Evolutionary conservation across 306 rosid species (phyloP).

Genomic region (Quercus bicolor): DNA sequence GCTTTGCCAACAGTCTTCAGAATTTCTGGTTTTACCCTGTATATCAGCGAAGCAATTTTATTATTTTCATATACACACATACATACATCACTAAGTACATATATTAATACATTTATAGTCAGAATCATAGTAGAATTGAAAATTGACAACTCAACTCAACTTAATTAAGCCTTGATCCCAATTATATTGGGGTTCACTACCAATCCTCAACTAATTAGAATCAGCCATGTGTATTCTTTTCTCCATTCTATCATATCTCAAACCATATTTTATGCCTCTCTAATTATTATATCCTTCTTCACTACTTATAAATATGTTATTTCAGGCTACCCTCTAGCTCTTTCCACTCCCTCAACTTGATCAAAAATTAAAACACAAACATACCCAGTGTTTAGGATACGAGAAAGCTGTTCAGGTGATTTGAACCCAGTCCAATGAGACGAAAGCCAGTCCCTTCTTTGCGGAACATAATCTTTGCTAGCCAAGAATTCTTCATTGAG

Average conservation of each 20-base stretch:
- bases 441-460: constrained; percentile 95
- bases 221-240: no score
- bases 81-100: not conserved
- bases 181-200: no score
- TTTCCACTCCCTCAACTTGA: no score
- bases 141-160: not conserved
- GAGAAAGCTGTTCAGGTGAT: constrained; percentile 95
- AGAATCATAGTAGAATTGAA: not conserved
- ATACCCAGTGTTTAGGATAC: constrained; percentile 92
- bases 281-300: no score
- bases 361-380: constrained; percentile 16
- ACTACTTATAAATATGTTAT: no score
- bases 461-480: constrained; percentile 88
- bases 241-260: no score
- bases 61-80: constrained; percentile 7
- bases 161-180: no score
- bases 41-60: constrained; percentile 1
- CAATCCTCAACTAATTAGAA: no score
- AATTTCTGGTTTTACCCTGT: constrained; percentile 91
- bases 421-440: constrained; percentile 95
- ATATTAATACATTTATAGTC: not conserved
- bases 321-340: no score
- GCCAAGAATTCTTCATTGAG: constrained; percentile 84
- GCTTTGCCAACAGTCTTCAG: constrained; percentile 92
- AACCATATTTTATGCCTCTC: no score